A percentile compares a stretch with the other conserved stretches of the same genome.
phyloP scores from a whole-genome alignment of 2,329 filamentous ascomycete genomes.

The Penicillium sp. region DNA sequence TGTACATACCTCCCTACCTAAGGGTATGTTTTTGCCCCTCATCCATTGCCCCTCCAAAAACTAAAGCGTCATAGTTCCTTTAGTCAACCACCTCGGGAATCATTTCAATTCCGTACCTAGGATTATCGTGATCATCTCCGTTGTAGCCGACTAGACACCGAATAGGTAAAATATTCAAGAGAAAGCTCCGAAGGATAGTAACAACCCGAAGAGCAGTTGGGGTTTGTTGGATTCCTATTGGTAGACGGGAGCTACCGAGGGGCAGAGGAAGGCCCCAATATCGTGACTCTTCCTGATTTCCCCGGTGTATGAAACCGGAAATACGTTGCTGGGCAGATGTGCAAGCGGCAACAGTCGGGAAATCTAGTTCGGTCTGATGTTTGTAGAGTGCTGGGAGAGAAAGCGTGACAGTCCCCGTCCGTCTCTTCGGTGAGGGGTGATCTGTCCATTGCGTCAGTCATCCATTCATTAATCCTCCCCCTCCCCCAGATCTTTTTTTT shows the following conservation, averaged over 20 bases:
- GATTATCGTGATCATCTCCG: conserved; percentile 10
- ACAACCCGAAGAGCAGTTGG: conserved; percentile 21
- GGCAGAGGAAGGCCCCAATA: conserved; percentile 25
- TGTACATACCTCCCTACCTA: not conserved
- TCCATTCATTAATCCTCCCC: conserved; percentile 30
- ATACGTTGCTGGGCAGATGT: conserved; percentile 29
- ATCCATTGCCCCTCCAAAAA: conserved; percentile 14
- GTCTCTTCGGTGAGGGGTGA: conserved; percentile 31
- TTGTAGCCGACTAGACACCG: conserved; percentile 19
- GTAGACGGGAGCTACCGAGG: conserved; percentile 32
- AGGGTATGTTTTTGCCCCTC: conserved; percentile 10
- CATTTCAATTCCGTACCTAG: not conserved
- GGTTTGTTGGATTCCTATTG: conserved; percentile 27
- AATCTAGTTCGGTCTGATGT: conserved; percentile 9
- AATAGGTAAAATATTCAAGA: conserved; percentile 32
- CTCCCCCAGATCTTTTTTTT: conserved; percentile 27
- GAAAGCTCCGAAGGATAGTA: conserved; percentile 23
- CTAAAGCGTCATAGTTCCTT: conserved; percentile 1
- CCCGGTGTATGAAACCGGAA: conserved; percentile 46
- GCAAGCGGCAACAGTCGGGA: conserved; percentile 34
- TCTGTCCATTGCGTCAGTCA: conserved; percentile 37
- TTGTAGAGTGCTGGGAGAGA: conserved; percentile 7
- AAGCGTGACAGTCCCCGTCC: conserved; percentile 24
- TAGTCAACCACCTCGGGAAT: conserved; percentile 6
- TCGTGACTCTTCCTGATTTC: conserved; percentile 42